These are phyloP conservation scores for Sarcomyxa edulis DNA, from an alignment of 768 basidiomycete species.

Conservation along the genomic window DNA sequence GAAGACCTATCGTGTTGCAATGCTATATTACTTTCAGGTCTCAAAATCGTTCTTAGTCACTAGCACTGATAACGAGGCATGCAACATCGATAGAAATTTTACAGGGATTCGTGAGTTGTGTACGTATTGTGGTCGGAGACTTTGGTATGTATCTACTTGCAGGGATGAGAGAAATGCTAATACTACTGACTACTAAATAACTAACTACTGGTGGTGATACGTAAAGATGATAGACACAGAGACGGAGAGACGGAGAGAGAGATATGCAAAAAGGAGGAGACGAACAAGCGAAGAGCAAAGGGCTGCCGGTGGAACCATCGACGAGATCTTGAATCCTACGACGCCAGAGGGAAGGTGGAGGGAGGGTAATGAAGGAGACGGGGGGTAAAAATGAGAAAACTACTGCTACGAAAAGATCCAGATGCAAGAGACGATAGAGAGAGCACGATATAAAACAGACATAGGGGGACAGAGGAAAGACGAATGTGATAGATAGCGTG, in stretches of 20 bases:
- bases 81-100: background rate
- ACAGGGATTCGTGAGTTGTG: constrained; percentile 3
- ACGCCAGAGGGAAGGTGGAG: no score
- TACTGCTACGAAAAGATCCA: constrained; percentile 32
- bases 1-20: no score
- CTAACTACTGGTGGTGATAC: constrained; percentile 48
- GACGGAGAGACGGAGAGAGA: constrained; percentile 5
- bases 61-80: no score
- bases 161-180: constrained; percentile 38
- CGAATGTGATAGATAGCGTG: constrained; percentile 6
- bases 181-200: constrained; percentile 29
- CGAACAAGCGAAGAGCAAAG: constrained; percentile 8
- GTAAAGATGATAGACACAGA: constrained; percentile 27
- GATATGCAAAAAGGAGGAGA: constrained; percentile 15
- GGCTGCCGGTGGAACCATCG: background rate
- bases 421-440: constrained; percentile 39
- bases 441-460: constrained; percentile 13
- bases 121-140: constrained; percentile 2
- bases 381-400: constrained; percentile 7
- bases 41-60: no score
- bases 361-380: constrained; percentile 2
- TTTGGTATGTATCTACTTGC: constrained; percentile 43
- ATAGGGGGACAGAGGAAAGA: constrained; percentile 14
- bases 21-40: no score
- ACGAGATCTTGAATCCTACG: no score